These are phyloP conservation scores for Serendipita vermifera DNA, from an alignment of 768 basidiomycete genomes.

Conservation along the genomic window DNA sequence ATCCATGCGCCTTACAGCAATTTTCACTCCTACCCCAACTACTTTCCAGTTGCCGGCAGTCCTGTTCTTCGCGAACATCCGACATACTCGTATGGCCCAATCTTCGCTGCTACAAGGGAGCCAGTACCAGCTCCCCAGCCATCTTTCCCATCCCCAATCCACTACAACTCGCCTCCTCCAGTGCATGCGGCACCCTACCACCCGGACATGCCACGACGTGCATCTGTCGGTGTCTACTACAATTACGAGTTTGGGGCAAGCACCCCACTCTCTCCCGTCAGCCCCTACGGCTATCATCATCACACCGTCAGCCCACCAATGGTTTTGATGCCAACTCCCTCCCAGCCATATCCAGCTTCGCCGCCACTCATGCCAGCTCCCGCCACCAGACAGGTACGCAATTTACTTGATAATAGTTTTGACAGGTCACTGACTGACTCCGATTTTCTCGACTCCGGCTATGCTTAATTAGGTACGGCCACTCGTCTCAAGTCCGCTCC, in stretches of 20 bases:
- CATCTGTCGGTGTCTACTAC: neutral
- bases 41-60: neutral
- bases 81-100: neutral
- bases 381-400: neutral
- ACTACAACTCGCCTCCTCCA: neutral
- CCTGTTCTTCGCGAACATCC: conserved; percentile 4
- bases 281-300: neutral
- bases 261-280: neutral
- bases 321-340: neutral
- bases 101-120: neutral
- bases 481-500: conserved; percentile 4
- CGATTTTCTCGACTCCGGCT: neutral
- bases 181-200: neutral
- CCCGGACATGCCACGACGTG: neutral
- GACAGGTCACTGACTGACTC: neutral
- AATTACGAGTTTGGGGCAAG: neutral
- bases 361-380: neutral
- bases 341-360: neutral
- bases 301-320: neutral
- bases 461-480: no score
- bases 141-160: neutral
- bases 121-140: no score
- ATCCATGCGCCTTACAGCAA: neutral
- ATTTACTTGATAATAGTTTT: neutral
- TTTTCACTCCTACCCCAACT: neutral